phyloP scores from a whole-genome alignment of 768 basidiomycete genomes.

The Leccinum subgranulosum region DNA sequence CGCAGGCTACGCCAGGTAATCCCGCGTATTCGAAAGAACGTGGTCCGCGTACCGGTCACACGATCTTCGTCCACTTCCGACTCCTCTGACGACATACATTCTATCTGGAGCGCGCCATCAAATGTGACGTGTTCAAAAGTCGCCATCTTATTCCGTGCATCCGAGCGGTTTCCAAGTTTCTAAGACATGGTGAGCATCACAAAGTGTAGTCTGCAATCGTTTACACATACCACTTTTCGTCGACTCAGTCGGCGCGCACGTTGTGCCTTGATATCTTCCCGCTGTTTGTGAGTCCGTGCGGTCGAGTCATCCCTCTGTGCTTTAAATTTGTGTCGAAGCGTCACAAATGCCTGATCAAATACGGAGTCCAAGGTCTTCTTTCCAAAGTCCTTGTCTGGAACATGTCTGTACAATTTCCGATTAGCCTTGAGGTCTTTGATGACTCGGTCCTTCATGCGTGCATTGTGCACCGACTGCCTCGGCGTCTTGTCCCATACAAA shows the following conservation, averaged over 20 bases:
- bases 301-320: constrained; percentile 49
- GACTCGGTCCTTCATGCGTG: constrained; percentile 64
- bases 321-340: constrained; percentile 64
- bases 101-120: constrained; percentile 66
- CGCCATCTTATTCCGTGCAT: constrained; percentile 50
- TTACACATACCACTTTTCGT: constrained; percentile 55
- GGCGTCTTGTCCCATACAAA: constrained; percentile 80
- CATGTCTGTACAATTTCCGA: constrained; percentile 56
- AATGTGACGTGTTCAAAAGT: constrained; percentile 61
- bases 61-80: constrained; percentile 51
- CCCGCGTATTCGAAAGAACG: constrained; percentile 52
- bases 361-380: constrained; percentile 57
- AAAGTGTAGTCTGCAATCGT: too few species aligned
- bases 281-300: constrained; percentile 43
- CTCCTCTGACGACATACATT: constrained; percentile 83
- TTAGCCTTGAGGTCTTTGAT: constrained; percentile 58
- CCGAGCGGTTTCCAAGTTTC: constrained; percentile 69
- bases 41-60: constrained; percentile 27
- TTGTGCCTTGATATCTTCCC: constrained; percentile 61
- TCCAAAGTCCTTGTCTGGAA: constrained; percentile 62
- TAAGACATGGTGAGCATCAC: constrained; percentile 22
- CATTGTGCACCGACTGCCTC: constrained; percentile 72
- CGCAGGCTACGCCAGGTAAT: constrained; percentile 67
- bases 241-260: constrained; percentile 58
- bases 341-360: constrained; percentile 72